phyloP scores from a whole-genome alignment of 2,329 filamentous ascomycete genomes.

The Beauveria pseudobassiana region DNA sequence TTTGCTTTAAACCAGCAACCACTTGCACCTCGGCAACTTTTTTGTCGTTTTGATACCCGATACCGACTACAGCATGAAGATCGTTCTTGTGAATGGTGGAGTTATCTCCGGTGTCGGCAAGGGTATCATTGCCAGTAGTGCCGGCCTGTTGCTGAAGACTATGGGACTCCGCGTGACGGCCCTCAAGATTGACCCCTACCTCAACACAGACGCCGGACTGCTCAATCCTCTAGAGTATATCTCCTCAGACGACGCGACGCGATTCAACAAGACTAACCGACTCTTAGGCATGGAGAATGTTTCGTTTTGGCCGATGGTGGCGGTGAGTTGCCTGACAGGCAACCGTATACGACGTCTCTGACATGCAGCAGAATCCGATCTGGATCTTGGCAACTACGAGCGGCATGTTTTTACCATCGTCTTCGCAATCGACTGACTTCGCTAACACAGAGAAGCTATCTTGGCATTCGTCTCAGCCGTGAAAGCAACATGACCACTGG shows the following conservation, averaged over 20 bases:
- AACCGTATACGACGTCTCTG: conserved; percentile 24
- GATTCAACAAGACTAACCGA: neutral
- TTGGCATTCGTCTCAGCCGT: conserved; percentile 70
- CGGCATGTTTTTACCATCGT: neutral
- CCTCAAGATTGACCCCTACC: conserved; percentile 44
- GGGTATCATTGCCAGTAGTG: conserved; percentile 38
- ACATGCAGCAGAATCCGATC: conserved; percentile 30
- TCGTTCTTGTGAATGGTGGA: conserved; percentile 28
- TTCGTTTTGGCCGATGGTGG: conserved; percentile 83
- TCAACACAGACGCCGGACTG: conserved; percentile 30
- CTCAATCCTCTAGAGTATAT: conserved; percentile 34
- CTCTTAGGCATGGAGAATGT: conserved; percentile 69
- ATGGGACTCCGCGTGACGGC: conserved; percentile 21
- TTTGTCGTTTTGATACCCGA: neutral
- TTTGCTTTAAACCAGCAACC: neutral
- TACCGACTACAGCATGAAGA: conserved; percentile 18
- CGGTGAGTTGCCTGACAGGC: neutral
- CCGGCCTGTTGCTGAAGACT: conserved; percentile 44
- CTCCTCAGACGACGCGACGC: too few relatives aligned
- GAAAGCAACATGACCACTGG: conserved; percentile 97
- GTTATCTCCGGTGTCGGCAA: conserved; percentile 54
- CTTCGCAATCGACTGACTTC: neutral
- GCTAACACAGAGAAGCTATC: conserved; percentile 19
- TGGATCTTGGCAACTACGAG: conserved; percentile 47
- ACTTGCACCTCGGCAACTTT: too few relatives aligned